Base-by-base conservation (phyloP, 2,329 filamentous ascomycete genomes). In the Cladobotryum mycophilum region DNA sequence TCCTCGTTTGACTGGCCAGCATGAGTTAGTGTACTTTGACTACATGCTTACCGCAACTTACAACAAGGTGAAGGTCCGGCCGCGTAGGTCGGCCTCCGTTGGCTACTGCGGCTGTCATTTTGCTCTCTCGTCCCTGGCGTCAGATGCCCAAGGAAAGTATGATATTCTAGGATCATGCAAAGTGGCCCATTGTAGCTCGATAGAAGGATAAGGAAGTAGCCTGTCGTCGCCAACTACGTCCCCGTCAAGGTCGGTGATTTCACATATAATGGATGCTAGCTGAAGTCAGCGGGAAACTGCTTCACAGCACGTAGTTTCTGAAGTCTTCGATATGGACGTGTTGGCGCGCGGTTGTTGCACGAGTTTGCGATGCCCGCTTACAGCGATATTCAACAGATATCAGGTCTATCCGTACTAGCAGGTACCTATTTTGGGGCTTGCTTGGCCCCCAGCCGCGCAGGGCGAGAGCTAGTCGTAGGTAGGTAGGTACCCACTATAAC, bases 1-100 rank as follows among this genome's bases (percentile, higher is more conserved):
- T 99, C 93, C 72, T 95, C 89, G 65, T 90, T 88, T 61, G 84
- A 79, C 82, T 92, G 57, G 58, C 61, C 61, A 36, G 38, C 33
- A 58, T 65, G 54, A 73, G 61, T 57, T 51, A 37, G 9, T 37
- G 33, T 17, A 22, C n/a, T 15, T 45, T 3, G 43, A 15, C 36
- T 34, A 34, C 15, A 13, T n/a, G 17, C 1, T 8, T 42, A n/a
- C n/a, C n/a, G 42, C 41, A 14, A 67, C 72, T 51, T 64, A 79
- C 76, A 33, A 79, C 70, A 43, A 78, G 68, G 53, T 75, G 69
- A 52, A 79, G 63, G 54, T 78, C 73, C 50, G 73, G 71, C 55
- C 69, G 64, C 56, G 67, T 73, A 64, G 60, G 71, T 64, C 59
- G 68, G 60, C 62, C 70, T 11, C 34, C 49, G 46, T 56, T 61